Evolutionary conservation across 495 filamentous ascomycete genomes (phyloP), one percentile per base, ranked within the genome.

Genomic region (Sordaria brevicollis): DNA sequence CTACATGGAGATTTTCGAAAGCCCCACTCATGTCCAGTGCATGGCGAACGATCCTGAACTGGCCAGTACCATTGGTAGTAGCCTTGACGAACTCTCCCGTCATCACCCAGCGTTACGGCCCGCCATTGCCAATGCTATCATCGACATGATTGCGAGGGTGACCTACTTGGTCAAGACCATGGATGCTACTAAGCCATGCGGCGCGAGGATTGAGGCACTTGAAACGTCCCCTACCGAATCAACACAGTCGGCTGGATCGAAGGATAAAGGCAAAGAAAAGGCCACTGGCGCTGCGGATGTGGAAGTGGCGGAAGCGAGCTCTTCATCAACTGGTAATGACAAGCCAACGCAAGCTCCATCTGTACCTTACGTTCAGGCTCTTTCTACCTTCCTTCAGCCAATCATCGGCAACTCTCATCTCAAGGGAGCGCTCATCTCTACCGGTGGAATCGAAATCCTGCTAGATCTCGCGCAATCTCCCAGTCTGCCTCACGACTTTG

Each of bases 1-100:
- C 72, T 99, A 93, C 79, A 92, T 98, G 71, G 92, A 97, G 76
- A 92, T 97, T 34, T 98, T 98, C 73, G 92, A 97, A 79, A 97
- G 91, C 71, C 89, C 93, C 5, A 88, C 89, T 4, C 96, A 99
- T 79, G 89, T 98, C 57, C 93, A 92, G 73, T 89, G 87, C 71
- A 83, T 98, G 85, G 86, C 89, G 65, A 80, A 85, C 39, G 94
- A 97, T 68, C 82, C 86, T 6, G 88, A 90, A n/a, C 80, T 90
- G 36, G 79, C 89, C 2, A 81, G 76, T 41, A 84, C 85, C 43
- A 82, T 98, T 43, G 95, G 96, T 25, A 87, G 85, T 6, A 90
- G 91, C 13, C 96, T 99, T 76, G 96, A 99, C 77, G 95, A 99
- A 76, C 84, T 99, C 69, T 90, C 94, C 35, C 89, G 95, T 21